These are phyloP conservation scores for Cyclotella choctawhatcheeana DNA, from an alignment of 108 stramenopile genomes.

Conservation along the genomic window DNA sequence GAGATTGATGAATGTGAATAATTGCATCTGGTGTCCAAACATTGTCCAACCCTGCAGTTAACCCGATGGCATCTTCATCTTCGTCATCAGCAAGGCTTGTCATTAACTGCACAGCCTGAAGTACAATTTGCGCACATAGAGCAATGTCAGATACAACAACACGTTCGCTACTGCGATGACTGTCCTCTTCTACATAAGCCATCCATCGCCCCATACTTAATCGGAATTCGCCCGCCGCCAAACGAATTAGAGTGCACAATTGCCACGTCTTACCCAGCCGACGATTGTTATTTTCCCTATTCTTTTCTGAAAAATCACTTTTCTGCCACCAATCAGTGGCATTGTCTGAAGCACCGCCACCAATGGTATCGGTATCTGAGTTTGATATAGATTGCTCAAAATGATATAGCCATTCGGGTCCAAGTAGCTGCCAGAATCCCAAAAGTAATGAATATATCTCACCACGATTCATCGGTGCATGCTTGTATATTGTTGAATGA, in stretches of 20 bases:
- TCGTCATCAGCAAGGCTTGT: conserved; percentile 31
- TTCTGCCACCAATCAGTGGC: conserved; percentile 1
- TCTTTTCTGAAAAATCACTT: conserved; percentile 2
- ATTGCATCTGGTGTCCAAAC: conserved; percentile 39
- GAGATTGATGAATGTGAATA: conserved; percentile 40
- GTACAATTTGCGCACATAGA: conserved; percentile 24
- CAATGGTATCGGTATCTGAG: neutral
- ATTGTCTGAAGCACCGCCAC: too few relatives aligned
- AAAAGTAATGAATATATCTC: conserved; percentile 28
- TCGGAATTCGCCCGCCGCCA: conserved; percentile 49
- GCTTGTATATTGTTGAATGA: neutral
- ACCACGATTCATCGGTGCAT: conserved; percentile 5
- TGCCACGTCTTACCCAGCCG: conserved; percentile 40
- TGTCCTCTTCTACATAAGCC: conserved; percentile 19
- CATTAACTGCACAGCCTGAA: conserved; percentile 44
- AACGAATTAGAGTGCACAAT: conserved; percentile 36
- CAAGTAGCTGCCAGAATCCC: conserved; percentile 40
- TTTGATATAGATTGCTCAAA: neutral
- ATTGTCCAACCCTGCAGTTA: neutral
- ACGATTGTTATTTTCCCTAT: neutral
- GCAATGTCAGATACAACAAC: conserved; percentile 18
- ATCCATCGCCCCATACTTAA: conserved; percentile 39
- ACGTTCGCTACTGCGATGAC: neutral
- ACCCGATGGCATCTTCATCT: conserved; percentile 8
- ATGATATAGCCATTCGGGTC: conserved; percentile 41